Evolutionary conservation across 2,329 filamentous ascomycete genomes (phyloP), one percentile per base, ranked within the genome.

Genomic region (Colletotrichum paranaense): DNA sequence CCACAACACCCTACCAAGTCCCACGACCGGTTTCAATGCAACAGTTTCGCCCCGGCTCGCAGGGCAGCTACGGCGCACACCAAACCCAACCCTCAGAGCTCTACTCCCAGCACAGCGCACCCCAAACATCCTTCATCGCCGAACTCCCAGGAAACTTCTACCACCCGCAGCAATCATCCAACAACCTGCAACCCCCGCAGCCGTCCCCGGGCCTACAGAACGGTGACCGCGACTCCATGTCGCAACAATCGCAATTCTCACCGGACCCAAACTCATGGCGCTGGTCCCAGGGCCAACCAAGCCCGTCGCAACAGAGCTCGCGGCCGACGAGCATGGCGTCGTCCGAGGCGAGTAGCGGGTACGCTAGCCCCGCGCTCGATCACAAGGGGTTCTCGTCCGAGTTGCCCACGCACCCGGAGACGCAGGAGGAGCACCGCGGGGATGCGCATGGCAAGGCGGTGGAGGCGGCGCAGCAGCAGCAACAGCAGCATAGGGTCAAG

Each of bases 101-200:
- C 63, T 59, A 72, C 64, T 24, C 66, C 2, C 75, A 76, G 59
- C 64, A 78, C 7, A 75, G 77, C 55, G 46, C 64, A n/a, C 76
- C 78, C 32, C 64, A 73, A 69, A 67, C 60, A 8, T 59, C 73
- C 60, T 75, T 75, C 62, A 65, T 75, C 49, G 81, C 83, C 71
- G 87, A 89, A 71, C 82, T 89, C 9, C 83, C 86, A 0, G 88
- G 88, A 26, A 88, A 90, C 76, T 88, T 82, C 77, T 86, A 85
- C 75, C 81, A 87, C 57, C 78, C 83, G 0, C 81, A 84, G 62
- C 22, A 73, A 3, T 79, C 80, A 9, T 78, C 81, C 73, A 81
- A 5, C 78, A 78, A 5, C 81, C 81, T 24, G 76, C 12, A 76
- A 4, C 77, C 76, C 3, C 72, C 76, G 14, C 80, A 76, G 28